Evolutionary conservation across 148 eudicot species (phyloP).

Genomic region (Rhododendron mucronatum): DNA sequence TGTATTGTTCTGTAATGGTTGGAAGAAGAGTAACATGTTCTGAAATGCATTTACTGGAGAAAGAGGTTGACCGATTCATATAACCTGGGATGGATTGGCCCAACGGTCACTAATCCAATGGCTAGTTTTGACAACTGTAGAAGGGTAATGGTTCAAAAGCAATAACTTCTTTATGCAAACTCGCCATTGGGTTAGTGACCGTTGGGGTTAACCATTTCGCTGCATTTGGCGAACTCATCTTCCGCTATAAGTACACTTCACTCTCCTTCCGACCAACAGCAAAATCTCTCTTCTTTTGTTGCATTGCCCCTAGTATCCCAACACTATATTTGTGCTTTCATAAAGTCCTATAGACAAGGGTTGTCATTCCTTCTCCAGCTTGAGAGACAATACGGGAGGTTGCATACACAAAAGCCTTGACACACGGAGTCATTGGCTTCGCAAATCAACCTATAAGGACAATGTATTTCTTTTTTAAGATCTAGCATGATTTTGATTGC

Average conservation of each 20-base stretch:
- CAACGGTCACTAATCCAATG: not conserved
- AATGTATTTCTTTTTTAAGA: not conserved
- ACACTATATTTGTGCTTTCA: not conserved
- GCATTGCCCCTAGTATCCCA: not conserved
- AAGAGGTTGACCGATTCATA: not conserved
- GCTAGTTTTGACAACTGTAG: not conserved
- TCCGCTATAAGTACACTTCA: not conserved
- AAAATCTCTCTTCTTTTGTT: not conserved
- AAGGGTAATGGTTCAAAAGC: not conserved
- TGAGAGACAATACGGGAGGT: not conserved
- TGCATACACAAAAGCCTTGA: not conserved
- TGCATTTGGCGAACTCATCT: not conserved
- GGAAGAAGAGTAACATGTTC: not conserved
- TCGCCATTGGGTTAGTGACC: not conserved
- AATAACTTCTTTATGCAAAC: not conserved
- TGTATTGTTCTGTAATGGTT: not conserved
- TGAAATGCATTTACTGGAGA: not conserved
- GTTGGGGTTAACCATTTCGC: not conserved
- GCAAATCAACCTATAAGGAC: not conserved
- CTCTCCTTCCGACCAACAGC: not conserved
- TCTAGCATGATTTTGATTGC: not conserved
- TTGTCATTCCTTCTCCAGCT: not conserved
- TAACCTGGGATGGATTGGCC: not conserved
- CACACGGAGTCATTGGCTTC: not conserved
- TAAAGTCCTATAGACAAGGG: not conserved